phyloP scores from a whole-genome alignment of 2,329 filamentous ascomycete genomes.

The Trichophyton mentagrophytes region DNA sequence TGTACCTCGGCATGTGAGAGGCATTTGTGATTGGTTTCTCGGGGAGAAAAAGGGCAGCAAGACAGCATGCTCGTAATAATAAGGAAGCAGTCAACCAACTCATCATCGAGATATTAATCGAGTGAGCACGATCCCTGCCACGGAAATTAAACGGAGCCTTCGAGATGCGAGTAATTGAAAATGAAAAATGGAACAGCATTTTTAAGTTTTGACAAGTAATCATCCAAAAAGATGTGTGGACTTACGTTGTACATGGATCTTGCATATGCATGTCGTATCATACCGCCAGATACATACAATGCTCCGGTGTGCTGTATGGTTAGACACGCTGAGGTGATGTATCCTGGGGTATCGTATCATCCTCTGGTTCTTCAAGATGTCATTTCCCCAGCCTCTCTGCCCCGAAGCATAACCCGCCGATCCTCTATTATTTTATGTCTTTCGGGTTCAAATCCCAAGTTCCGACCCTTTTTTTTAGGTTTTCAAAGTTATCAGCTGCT shows the following conservation, averaged over 20 bases:
- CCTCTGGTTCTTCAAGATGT: neutral
- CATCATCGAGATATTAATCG: neutral
- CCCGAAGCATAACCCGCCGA: neutral
- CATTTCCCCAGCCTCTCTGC: neutral
- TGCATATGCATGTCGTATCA: neutral
- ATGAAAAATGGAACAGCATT: neutral
- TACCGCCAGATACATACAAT: neutral
- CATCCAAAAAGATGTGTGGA: neutral
- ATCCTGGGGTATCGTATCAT: neutral
- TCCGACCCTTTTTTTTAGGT: neutral
- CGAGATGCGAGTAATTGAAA: slow-evolving; percentile 4
- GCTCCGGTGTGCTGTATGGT: neutral
- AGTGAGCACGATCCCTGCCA: neutral
- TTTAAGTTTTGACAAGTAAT: slow-evolving; percentile 4
- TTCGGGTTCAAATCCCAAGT: neutral
- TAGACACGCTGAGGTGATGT: neutral
- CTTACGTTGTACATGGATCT: neutral
- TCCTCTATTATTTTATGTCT: neutral
- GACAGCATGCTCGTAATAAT: neutral
- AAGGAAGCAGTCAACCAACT: neutral
- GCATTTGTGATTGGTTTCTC: neutral
- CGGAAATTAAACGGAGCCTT: slow-evolving; percentile 5
- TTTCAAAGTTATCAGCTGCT: neutral
- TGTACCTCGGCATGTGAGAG: neutral
- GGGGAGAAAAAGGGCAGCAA: neutral